phyloP scores from a whole-genome alignment of 2,329 filamentous ascomycete species.

The Davidsoniella neocaledoniae region DNA sequence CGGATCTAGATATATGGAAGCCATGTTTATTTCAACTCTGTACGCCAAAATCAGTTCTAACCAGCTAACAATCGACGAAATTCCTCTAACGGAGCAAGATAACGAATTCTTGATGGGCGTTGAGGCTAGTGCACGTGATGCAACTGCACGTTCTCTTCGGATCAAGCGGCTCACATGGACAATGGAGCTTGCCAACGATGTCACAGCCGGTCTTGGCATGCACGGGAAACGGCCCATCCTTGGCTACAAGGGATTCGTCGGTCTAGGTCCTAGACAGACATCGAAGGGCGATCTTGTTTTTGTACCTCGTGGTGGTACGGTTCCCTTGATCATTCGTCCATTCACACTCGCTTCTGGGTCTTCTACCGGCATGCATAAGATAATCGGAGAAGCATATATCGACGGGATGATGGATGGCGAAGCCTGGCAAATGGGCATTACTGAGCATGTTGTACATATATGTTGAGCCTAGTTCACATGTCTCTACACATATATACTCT shows the following conservation, averaged over 20 bases:
- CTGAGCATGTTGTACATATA: conserved; percentile 5
- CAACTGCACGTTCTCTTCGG: not conserved
- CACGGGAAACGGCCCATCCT: conserved; percentile 4
- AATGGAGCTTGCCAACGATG: not conserved
- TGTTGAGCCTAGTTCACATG: not conserved
- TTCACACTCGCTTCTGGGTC: not conserved
- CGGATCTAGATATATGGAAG: not conserved
- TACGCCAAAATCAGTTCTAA: too few species aligned
- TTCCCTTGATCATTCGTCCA: conserved; percentile 6
- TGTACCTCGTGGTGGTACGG: conserved; percentile 7
- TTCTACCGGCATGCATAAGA: conserved; percentile 2
- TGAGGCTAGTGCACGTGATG: not conserved
- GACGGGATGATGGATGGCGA: conserved; percentile 5
- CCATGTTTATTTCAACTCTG: not conserved
- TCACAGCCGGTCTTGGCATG: not conserved
- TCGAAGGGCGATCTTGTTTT: conserved; percentile 3
- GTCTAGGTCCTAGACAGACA: conserved; percentile 1
- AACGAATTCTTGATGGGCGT: too few species aligned
- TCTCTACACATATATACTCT: not conserved
- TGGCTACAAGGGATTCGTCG: conserved; percentile 5
- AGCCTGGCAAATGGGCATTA: conserved; percentile 8
- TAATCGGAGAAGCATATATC: conserved; percentile 7
- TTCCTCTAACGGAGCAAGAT: too few species aligned
- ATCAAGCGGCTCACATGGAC: not conserved
- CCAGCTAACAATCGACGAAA: too few species aligned